Evolutionary conservation across 495 filamentous ascomycete genomes (phyloP).

Genomic region (Chaetomium cochliodes): DNA sequence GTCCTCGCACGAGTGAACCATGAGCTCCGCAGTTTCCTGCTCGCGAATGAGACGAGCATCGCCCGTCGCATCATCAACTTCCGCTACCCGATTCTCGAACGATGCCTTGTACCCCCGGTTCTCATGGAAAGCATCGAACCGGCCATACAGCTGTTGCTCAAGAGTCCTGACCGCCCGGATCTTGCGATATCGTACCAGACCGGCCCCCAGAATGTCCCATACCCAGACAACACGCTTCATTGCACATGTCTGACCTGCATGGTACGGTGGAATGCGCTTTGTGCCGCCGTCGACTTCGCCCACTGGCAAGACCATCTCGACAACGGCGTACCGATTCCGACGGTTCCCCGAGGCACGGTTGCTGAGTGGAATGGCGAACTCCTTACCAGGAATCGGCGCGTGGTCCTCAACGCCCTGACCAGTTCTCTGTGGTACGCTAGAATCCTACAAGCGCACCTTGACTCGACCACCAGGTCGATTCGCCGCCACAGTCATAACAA

Average conservation of each 20-base stretch:
- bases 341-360: slow-evolving; percentile 44
- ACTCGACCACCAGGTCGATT: slow-evolving; percentile 50
- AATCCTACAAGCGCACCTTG: slow-evolving; percentile 53
- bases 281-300: slow-evolving; percentile 53
- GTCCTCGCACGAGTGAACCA: slow-evolving; percentile 39
- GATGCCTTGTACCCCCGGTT: slow-evolving; percentile 51
- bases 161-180: slow-evolving; percentile 38
- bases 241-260: slow-evolving; percentile 56
- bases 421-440: slow-evolving; percentile 49
- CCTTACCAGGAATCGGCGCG: slow-evolving; percentile 37
- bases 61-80: slow-evolving; percentile 37
- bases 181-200: slow-evolving; percentile 41
- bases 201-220: slow-evolving; percentile 50
- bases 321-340: slow-evolving; percentile 50
- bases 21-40: slow-evolving; percentile 42
- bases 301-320: slow-evolving; percentile 55
- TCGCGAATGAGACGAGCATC: slow-evolving; percentile 41
- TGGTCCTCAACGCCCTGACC: slow-evolving; percentile 44
- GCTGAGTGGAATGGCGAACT: slow-evolving; percentile 50
- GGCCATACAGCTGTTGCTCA: slow-evolving; percentile 35
- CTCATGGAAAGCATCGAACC: slow-evolving; percentile 43
- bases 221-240: slow-evolving; percentile 39
- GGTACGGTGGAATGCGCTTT: slow-evolving; percentile 53
- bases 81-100: slow-evolving; percentile 48
- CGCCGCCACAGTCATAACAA: slow-evolving; percentile 48